phyloP scores from a whole-genome alignment of 176 grass and related monocot genomes.

The Elymus sibiricus region DNA sequence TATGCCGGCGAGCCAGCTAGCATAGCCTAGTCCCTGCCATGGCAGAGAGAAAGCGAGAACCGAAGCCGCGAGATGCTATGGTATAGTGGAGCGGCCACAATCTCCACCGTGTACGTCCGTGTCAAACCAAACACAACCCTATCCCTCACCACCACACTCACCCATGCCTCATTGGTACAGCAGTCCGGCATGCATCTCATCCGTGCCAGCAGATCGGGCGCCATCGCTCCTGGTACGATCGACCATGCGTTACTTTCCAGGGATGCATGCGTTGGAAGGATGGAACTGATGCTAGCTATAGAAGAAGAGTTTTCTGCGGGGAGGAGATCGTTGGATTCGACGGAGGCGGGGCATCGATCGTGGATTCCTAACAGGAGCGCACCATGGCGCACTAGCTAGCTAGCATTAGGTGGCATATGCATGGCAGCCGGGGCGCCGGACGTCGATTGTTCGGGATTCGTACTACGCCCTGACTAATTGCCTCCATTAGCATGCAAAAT shows the following conservation, averaged over 20 bases:
- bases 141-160: background rate
- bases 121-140: background rate
- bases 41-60: slow-evolving; percentile 1
- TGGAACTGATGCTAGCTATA: background rate
- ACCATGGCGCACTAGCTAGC: slow-evolving; percentile 23
- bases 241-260: background rate
- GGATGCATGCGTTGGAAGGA: background rate
- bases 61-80: slow-evolving; percentile 25
- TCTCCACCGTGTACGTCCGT: background rate
- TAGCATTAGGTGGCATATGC: background rate
- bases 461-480: slow-evolving; percentile 8
- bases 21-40: background rate
- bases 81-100: background rate
- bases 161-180: background rate
- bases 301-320: slow-evolving; percentile 7
- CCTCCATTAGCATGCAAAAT: slow-evolving; percentile 7
- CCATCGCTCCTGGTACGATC: background rate
- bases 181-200: background rate
- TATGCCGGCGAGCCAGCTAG: slow-evolving; percentile 8
- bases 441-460: background rate
- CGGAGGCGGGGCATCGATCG: background rate
- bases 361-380: slow-evolving; percentile 50
- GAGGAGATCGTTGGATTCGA: background rate
- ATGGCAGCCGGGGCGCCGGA: background rate
- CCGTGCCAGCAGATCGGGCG: slow-evolving; percentile 16